Evolutionary conservation across 495 filamentous ascomycete genomes (phyloP).

Genomic region (Trichoderma orchidacearum): DNA sequence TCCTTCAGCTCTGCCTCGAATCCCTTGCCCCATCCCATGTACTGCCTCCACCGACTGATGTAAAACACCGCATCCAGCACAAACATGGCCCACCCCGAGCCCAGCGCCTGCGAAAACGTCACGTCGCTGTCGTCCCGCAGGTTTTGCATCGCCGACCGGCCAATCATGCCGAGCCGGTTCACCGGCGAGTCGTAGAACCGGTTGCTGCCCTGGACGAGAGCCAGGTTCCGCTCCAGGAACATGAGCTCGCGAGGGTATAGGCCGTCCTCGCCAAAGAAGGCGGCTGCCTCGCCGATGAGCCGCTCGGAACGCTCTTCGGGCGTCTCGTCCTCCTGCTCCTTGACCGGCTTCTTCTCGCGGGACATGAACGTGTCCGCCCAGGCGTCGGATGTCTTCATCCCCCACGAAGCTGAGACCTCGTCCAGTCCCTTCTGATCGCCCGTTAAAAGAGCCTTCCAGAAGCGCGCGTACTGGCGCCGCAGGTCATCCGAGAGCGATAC

Average conservation of each 20-base stretch:
- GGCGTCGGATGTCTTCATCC: slow-evolving; percentile 74
- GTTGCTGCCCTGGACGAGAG: slow-evolving; percentile 63
- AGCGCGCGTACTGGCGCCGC: slow-evolving; percentile 74
- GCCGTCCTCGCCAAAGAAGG: slow-evolving; percentile 69
- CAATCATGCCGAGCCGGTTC: slow-evolving; percentile 89
- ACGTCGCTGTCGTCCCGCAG: slow-evolving; percentile 47
- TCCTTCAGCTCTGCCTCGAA: slow-evolving; percentile 77
- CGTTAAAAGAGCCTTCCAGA: slow-evolving; percentile 88
- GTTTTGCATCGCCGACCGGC: slow-evolving; percentile 71
- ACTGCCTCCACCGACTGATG: slow-evolving; percentile 63
- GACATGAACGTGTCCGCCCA: slow-evolving; percentile 84
- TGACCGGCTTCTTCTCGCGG: not conserved
- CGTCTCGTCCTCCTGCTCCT: slow-evolving; percentile 35
- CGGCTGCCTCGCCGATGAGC: slow-evolving; percentile 70
- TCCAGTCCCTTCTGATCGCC: slow-evolving; percentile 79
- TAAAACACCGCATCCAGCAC: slow-evolving; percentile 73
- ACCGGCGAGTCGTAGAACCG: slow-evolving; percentile 79
- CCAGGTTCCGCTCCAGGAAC: slow-evolving; percentile 89
- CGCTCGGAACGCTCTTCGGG: slow-evolving; percentile 54
- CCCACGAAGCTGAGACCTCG: slow-evolving; percentile 64
- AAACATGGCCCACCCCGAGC: slow-evolving; percentile 66
- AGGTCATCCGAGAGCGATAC: slow-evolving; percentile 77
- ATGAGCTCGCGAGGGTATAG: slow-evolving; percentile 89
- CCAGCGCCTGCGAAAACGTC: slow-evolving; percentile 24
- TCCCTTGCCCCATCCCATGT: slow-evolving; percentile 80